These are phyloP conservation scores for Linnemannia zychae DNA, from an alignment of 192 early-diverging fungal genomes.

Conservation along the genomic window DNA sequence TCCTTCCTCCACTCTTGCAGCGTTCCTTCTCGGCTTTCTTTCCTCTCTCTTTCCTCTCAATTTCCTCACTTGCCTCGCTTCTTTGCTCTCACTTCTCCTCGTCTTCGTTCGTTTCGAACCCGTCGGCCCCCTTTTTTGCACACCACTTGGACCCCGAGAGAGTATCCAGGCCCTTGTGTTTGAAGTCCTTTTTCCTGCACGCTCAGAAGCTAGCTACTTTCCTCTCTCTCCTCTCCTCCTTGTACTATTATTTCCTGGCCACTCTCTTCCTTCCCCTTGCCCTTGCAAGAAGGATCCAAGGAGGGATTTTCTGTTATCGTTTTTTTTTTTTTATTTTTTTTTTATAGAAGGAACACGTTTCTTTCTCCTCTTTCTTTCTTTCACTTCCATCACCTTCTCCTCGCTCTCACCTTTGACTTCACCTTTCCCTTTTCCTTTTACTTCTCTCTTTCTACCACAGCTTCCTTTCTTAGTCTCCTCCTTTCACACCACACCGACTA, in stretches of 20 bases:
- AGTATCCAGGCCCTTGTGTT: not conserved
- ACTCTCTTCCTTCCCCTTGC: not conserved
- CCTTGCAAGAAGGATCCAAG: not conserved
- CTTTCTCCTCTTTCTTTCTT: no score
- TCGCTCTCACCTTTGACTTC: no score
- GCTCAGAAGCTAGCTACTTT: no score
- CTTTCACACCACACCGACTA: not conserved
- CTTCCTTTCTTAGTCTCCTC: not conserved
- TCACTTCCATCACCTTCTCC: no score
- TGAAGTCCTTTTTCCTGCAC: not conserved
- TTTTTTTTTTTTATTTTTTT: slow-evolving; percentile 1
- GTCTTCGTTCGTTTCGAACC: no score
- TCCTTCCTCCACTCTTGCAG: not conserved
- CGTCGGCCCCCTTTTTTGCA: no score
- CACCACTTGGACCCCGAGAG: not conserved
- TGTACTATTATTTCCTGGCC: not conserved
- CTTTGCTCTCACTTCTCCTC: no score
- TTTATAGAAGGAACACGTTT: not conserved
- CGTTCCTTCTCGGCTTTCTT: not conserved
- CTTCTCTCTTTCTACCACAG: not conserved
- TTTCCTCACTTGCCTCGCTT: no score
- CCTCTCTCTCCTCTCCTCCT: not conserved
- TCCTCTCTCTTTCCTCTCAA: not conserved
- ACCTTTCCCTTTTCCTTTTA: no score
- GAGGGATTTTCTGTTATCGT: no score